phyloP scores from a whole-genome alignment of 2,329 filamentous ascomycete species.

The Neonectria magnoliae region DNA sequence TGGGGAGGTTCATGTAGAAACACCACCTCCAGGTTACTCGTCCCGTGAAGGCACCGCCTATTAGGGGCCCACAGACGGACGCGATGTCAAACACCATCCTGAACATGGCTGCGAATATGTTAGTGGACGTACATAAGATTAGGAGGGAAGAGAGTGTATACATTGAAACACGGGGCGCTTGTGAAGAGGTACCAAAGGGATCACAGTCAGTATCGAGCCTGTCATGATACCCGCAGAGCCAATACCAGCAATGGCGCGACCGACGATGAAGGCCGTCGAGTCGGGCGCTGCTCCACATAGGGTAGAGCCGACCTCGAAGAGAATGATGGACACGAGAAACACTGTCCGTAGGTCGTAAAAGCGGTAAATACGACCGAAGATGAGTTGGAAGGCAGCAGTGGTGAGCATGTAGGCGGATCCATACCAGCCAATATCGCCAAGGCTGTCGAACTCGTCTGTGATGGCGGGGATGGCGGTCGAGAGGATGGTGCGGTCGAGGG shows the following conservation, averaged over 20 bases:
- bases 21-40: constrained; percentile 64
- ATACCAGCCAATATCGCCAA: constrained; percentile 73
- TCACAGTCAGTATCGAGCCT: constrained; percentile 65
- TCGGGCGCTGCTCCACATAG: constrained; percentile 65
- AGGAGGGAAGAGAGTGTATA: background rate
- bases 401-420: constrained; percentile 70
- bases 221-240: constrained; percentile 68
- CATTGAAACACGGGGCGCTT: constrained; percentile 69
- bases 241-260: constrained; percentile 65
- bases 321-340: constrained; percentile 58
- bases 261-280: constrained; percentile 64
- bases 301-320: constrained; percentile 65
- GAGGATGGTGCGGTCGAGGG: constrained; percentile 67
- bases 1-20: constrained; percentile 68
- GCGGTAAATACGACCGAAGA: constrained; percentile 65
- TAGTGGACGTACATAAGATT: constrained; percentile 11
- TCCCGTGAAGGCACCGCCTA: constrained; percentile 64
- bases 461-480: constrained; percentile 65
- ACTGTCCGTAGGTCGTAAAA: constrained; percentile 62
- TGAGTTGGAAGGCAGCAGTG: constrained; percentile 62
- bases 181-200: constrained; percentile 67
- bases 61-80: constrained; percentile 62
- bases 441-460: constrained; percentile 65
- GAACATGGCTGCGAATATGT: constrained; percentile 55
- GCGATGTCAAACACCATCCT: constrained; percentile 65